These are phyloP conservation scores for Prinsepia uniflora DNA, from an alignment of 306 rosid genomes.

Conservation along the genomic window DNA sequence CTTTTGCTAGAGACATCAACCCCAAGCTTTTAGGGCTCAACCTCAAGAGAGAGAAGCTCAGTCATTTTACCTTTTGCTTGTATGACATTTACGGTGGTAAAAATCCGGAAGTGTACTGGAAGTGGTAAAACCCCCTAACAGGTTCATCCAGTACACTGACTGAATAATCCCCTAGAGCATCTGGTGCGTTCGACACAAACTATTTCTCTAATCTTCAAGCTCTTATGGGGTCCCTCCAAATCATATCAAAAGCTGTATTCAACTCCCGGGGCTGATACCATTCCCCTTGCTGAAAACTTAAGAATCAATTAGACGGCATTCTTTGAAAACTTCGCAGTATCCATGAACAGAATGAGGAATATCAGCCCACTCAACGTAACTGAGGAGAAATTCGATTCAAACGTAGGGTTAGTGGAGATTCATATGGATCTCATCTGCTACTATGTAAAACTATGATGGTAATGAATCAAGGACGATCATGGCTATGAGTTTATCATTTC, in stretches of 20 bases:
- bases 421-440: neutral
- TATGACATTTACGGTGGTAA: constrained; percentile 35
- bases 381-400: constrained; percentile 21
- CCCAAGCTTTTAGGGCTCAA: constrained; percentile 25
- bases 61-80: constrained; percentile 49
- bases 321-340: constrained; percentile 25
- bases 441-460: neutral
- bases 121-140: too few relatives aligned
- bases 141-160: too few relatives aligned
- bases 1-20: constrained; percentile 23
- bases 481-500: neutral
- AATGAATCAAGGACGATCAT: neutral
- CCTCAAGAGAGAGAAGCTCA: constrained; percentile 33
- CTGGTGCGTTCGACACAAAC: constrained; percentile 1
- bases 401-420: constrained; percentile 11
- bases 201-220: constrained; percentile 26
- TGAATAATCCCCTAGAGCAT: neutral
- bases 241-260: constrained; percentile 25
- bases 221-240: constrained; percentile 5
- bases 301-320: neutral
- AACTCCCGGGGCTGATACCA: constrained; percentile 6
- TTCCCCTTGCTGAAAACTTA: constrained; percentile 9
- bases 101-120: constrained; percentile 11
- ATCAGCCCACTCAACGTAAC: too few relatives aligned
- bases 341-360: constrained; percentile 31